Evolutionary conservation across 352 stramenopile genomes (phyloP), one percentile per base, ranked within the genome.

Genomic region (Phytophthora boehmeriae): DNA sequence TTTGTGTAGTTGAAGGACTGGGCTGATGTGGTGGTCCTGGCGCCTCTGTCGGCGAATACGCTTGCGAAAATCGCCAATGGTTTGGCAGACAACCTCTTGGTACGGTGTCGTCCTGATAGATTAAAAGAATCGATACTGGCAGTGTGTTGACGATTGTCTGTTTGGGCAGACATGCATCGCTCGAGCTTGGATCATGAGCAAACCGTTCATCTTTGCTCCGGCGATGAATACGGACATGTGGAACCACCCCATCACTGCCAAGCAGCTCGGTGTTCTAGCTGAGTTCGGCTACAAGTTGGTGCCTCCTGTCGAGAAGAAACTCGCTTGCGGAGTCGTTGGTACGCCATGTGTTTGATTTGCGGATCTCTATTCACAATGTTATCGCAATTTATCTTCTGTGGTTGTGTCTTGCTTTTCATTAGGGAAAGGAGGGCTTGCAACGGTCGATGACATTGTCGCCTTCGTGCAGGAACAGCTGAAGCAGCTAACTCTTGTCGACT

Each of bases 221-320:
- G 96, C 97, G 10, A 99, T 99, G 97, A 99, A 99, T 72, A 98
- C 96, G 13, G 89, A 96, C 63, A 99, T 99, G 97, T 99, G 95
- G 93, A 79, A 94, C 46, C 95, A 99, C 73, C 93, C 95, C 5
- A 75, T 98, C 54, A 99, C 97, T 16, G 68, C 69, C 9, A 78
- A 71, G 54, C 92, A 97, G 35, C 52, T 97, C 39, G 39, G 47
- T 8, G 63, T 88, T 27, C 63, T 97, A 32, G 56, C 59, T 1
- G 76, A 83, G 25, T 82, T 88, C 10, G 75, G 80, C 17, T 93
- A 97, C 61, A 52, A 55, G 8, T 87, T 98, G 69, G 81, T 98
- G 27, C 59, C 79, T 41, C 96, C 96, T 1, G 79, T 97, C 19
- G 80, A 89, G 27, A 98, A 98, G 73, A 93, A 83, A 45, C 80